Base-by-base conservation (phyloP, 1,284 basidiomycete genomes). In the Fomitopsis pinicola region DNA sequence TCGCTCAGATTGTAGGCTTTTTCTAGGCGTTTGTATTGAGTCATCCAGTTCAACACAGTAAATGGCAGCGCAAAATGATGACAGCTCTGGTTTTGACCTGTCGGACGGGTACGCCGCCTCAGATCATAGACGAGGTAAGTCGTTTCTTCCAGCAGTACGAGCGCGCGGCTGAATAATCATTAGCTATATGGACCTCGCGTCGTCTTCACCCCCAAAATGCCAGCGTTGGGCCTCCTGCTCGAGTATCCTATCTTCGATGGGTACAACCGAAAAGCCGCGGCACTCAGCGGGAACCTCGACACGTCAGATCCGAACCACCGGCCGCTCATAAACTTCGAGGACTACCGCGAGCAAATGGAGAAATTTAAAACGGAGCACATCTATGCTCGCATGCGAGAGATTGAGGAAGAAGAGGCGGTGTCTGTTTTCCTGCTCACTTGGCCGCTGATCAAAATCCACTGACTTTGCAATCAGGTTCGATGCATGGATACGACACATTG, bases 171-270 rank as follows among this genome's bases (percentile, higher is more conserved):
- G 15, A 40, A 19, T 42, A n/a, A 14, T 28, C 5, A 26, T 12
- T 63, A 65, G 62, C 74, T 92, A 33, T 92, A 87, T 68, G 86
- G 86, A 0, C 88, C 91, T 1, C 84, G 87, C n/a, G 80, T 81
- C 48, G 90, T 97, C 46, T 87, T 94, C 72, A 85, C 98, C 28
- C 97, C 97, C 36, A 98, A 98, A 79, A 97, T 98, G 77, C 97
- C 97, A 14, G 92, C 95, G 0, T 82, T 99, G 19, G 97, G 97
- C 8, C 82, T 99, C 9, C 79, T 99, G n/a, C 85, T 99, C 42
- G 94, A 98, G 75, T 86, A 94, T 67, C 97, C 96, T 1, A 86
- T 96, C 64, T 96, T 94, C 71, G 82, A 87, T 57, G 86, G 85
- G 8, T 97, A 97, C 78, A 93, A 91, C 72, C 76, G 76, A 60